Evolutionary conservation across 2,329 filamentous ascomycete genomes (phyloP), one percentile per base, ranked within the genome.

Genomic region (Diaporthe eres): DNA sequence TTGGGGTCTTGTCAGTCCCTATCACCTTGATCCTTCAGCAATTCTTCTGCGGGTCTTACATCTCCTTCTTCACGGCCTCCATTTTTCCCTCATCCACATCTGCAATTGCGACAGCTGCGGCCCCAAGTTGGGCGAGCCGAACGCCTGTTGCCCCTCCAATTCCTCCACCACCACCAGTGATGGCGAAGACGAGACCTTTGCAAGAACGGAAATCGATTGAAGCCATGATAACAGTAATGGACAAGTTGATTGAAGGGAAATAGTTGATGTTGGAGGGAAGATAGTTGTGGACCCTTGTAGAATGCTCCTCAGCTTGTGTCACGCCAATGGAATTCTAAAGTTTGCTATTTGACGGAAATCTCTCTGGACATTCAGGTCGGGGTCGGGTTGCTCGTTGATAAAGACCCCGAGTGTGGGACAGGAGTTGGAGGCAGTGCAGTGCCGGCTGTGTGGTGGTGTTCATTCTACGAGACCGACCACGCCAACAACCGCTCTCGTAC

Each of bases 51-150:
- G 39, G 31, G 10, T 49, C 39, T 58, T 15, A 49, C 63, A 68
- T 68, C 63, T 68, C 39, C 63, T 47, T 68, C 63, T 68, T 68
- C 19, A 15, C 51, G 8, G 67, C 49, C 22, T 71, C 49, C 67
- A 71, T 42, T 37, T 22, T 49, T 2, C 19, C 44, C 19, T 71
- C 47, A 28, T 71, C 12, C 28, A 71, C 31, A 7, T 71, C 47
- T 71, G 67, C 67, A 19, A 71, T 39, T 10, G 47, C 67, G 47
- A 71, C 37, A 31, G 31, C 67, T 17, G 67, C 67, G 31, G 67
- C 67, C 12, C 67, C 47, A 8, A 71, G 22, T 39, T 55, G 34
- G 19, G 49, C 49, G 22, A 55, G 49, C 12, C 37, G 67, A 34
- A 68, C 5, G 12, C 28, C 63, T n/a, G 44, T 71, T 12, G 31